phyloP scores from a whole-genome alignment of 192 early-diverging fungal genomes.

The Backusella macrospora region DNA sequence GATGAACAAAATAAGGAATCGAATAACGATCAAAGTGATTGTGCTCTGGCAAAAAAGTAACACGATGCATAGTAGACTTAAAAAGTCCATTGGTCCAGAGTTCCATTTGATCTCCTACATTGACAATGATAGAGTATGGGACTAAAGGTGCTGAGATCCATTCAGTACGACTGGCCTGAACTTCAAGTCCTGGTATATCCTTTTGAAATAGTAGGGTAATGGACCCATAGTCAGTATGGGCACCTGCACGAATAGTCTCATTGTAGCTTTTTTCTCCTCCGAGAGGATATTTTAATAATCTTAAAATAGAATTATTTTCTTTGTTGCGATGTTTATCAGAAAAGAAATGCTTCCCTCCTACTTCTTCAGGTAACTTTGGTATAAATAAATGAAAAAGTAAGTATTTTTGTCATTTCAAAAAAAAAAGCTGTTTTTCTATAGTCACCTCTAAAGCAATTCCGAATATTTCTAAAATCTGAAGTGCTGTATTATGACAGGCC shows the following conservation, averaged over 20 bases:
- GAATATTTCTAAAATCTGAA: slow-evolving; percentile 57
- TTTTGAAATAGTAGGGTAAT: slow-evolving; percentile 71
- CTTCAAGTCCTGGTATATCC: slow-evolving; percentile 60
- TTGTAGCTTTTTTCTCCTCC: slow-evolving; percentile 42
- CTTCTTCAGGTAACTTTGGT: slow-evolving; percentile 51
- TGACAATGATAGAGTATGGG: slow-evolving; percentile 57
- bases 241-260: slow-evolving; percentile 49
- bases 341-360: slow-evolving; percentile 58
- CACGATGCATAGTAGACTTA: slow-evolving; percentile 66
- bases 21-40: slow-evolving; percentile 56
- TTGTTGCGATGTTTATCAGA: slow-evolving; percentile 52
- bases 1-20: slow-evolving; percentile 63
- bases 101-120: slow-evolving; percentile 65
- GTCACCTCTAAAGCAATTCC: slow-evolving; percentile 62
- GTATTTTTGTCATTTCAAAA: not conserved
- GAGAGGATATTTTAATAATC: slow-evolving; percentile 66
- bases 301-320: slow-evolving; percentile 47
- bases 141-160: slow-evolving; percentile 68
- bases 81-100: slow-evolving; percentile 67
- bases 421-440: slow-evolving; percentile 42
- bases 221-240: slow-evolving; percentile 71
- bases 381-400: not conserved
- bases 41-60: slow-evolving; percentile 56
- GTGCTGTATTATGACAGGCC: slow-evolving; percentile 50
- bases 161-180: slow-evolving; percentile 44